Base-by-base conservation (phyloP, 345 rosid genomes). In the Populus nigra region DNA sequence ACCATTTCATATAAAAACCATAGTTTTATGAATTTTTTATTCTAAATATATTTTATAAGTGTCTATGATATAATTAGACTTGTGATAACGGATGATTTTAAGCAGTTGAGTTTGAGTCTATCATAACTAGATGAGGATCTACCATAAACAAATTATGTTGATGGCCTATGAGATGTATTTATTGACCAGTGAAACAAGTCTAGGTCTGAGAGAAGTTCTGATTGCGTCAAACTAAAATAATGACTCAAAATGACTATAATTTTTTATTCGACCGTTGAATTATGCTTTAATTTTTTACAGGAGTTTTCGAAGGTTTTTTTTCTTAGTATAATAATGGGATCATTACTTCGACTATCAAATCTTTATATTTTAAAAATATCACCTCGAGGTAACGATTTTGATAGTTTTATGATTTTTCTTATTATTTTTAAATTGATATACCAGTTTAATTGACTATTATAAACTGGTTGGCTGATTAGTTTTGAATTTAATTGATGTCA, bases 91-190 rank as follows among this genome's bases (percentile, higher is more conserved):
- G 0, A 5, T 33, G 0, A 33, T 33, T 33, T 4, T 33, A 4
- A 33, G 4, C 0, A 33, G 0, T 0, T 0, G 4, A 33, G 1
- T 33, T 33, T 33, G 0, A 33, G 0, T 33, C 0, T 33, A 33
- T 33, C 0, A 4, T 0, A 33, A 4, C 1, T 33, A 4, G 1
- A 33, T 0, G 0, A 33, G 5, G 0, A 33, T 33, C 0, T 33
- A 3, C 1, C 35, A 4, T 33, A 0, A 0, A 33, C 0, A 33
- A 0, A 5, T 33, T 33, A 4, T 0, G 0, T 33, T 0, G 5
- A 33, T 33, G 0, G 36, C 0, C 5, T 4, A 33, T 0, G 0
- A 33, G 0, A 33, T 4, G 5, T 0, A 33, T 33, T 33, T 33
- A 4, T 33, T 33, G 0, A 33, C 0, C 0, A 33, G 5, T 33